A percentile compares a stretch with the other conserved stretches of the same genome.
phyloP scores from a whole-genome alignment of 2,329 filamentous ascomycete genomes.

The Fusarium annulatum region DNA sequence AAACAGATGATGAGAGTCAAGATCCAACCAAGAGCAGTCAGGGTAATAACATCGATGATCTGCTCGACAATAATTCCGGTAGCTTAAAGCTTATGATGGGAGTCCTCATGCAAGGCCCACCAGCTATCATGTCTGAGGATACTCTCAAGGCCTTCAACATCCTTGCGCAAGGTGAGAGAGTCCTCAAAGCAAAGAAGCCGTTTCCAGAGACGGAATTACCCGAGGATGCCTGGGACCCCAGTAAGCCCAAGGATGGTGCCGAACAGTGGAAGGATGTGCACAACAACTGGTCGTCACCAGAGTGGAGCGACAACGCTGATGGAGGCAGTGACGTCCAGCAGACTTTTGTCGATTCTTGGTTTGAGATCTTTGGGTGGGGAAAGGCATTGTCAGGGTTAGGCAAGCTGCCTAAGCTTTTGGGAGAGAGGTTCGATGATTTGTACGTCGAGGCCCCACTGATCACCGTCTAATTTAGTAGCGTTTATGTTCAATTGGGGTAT shows the following conservation, averaged over 20 bases:
- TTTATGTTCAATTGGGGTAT: rapidly evolving
- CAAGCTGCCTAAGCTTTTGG: neutral
- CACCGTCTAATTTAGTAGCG: rapidly evolving
- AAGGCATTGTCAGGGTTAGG: neutral
- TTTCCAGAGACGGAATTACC: neutral
- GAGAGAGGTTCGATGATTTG: neutral
- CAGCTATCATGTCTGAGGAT: neutral
- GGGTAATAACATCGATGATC: neutral
- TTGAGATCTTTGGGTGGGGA: neutral
- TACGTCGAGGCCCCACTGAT: neutral
- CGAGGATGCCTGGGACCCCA: rapidly evolving
- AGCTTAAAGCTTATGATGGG: neutral
- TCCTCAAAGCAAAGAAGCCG: rapidly evolving
- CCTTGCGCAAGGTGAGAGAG: neutral
- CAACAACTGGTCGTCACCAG: neutral
- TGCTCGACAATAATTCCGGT: neutral
- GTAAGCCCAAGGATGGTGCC: neutral
- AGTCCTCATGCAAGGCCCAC: neutral
- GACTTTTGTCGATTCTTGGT: neutral
- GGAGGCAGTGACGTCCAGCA: neutral
- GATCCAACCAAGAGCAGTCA: neutral
- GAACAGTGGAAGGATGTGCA: neutral
- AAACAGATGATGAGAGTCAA: neutral
- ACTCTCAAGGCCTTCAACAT: neutral
- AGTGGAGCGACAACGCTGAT: neutral